Conservation (phyloP, 441 rosid species). For the Geranium incanum region DNA sequence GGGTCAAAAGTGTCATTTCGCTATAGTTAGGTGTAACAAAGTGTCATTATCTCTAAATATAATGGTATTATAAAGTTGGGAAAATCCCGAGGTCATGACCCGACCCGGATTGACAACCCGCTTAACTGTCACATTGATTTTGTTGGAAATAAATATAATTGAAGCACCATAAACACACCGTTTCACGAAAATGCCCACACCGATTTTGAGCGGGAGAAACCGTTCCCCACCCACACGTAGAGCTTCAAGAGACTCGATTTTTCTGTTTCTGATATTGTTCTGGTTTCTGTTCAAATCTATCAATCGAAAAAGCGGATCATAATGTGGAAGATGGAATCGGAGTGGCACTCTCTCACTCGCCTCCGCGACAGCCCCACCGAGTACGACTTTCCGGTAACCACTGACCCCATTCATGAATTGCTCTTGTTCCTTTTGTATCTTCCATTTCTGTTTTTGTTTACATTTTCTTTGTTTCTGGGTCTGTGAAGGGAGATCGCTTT, state of each 20-base stretch:
- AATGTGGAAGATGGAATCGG: conserved; percentile 21
- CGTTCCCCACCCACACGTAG: background rate
- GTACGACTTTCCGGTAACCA: conserved; percentile 32
- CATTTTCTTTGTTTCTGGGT: conserved; percentile 14
- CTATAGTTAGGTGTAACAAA: too few relatives aligned
- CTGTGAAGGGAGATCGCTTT: conserved; percentile 40
- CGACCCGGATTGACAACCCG: too few relatives aligned
- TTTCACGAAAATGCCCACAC: background rate
- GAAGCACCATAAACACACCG: background rate
- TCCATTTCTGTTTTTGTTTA: background rate
- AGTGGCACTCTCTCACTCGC: conserved; percentile 46
- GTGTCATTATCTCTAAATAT: too few relatives aligned
- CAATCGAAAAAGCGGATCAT: background rate
- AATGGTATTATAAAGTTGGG: too few relatives aligned
- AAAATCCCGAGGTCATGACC: too few relatives aligned
- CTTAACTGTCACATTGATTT: too few relatives aligned
- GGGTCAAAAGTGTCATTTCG: too few relatives aligned
- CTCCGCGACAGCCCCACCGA: conserved; percentile 31
- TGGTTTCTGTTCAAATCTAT: background rate
- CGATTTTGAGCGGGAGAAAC: conserved; percentile 2
- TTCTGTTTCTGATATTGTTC: background rate
- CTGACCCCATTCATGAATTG: background rate
- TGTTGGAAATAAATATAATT: background rate
- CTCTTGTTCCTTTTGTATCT: conserved; percentile 4
- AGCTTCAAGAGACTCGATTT: background rate